Conservation (phyloP, 495 filamentous ascomycete genomes). For the Pyrenopolyporus hunteri region DNA sequence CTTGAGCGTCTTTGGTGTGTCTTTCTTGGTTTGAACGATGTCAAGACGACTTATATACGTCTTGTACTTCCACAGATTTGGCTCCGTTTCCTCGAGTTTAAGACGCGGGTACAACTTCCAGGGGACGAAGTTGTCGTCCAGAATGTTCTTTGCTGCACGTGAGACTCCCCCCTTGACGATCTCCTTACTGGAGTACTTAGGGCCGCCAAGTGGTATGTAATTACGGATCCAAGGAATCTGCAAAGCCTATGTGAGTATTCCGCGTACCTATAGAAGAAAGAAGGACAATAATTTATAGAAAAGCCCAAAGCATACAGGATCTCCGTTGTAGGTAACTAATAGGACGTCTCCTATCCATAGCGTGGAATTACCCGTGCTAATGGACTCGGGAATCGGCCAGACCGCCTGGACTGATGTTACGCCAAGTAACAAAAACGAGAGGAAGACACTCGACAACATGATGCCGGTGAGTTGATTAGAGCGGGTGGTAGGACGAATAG, state of each 20-base stretch:
- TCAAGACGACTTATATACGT: conserved; percentile 60
- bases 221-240: conserved; percentile 52
- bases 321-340: conserved; percentile 62
- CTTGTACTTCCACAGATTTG: conserved; percentile 49
- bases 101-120: conserved; percentile 75
- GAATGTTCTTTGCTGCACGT: conserved; percentile 57
- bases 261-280: neutral
- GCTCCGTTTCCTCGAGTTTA: conserved; percentile 63
- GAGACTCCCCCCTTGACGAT: conserved; percentile 57
- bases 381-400: conserved; percentile 64
- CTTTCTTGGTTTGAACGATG: conserved; percentile 63
- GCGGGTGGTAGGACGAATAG: conserved; percentile 14
- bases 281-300: conserved; percentile 1
- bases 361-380: conserved; percentile 57
- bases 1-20: conserved; percentile 61
- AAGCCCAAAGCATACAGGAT: conserved; percentile 57
- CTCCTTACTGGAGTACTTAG: conserved; percentile 50
- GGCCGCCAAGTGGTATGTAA: conserved; percentile 43
- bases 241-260: conserved; percentile 38
- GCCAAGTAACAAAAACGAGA: conserved; percentile 42
- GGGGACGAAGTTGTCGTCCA: conserved; percentile 68
- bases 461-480: conserved; percentile 25
- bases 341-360: conserved; percentile 63
- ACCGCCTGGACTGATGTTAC: conserved; percentile 55
- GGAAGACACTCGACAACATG: conserved; percentile 42